phyloP scores from a whole-genome alignment of 441 rosid genomes.

The Flueggea neowawraea region DNA sequence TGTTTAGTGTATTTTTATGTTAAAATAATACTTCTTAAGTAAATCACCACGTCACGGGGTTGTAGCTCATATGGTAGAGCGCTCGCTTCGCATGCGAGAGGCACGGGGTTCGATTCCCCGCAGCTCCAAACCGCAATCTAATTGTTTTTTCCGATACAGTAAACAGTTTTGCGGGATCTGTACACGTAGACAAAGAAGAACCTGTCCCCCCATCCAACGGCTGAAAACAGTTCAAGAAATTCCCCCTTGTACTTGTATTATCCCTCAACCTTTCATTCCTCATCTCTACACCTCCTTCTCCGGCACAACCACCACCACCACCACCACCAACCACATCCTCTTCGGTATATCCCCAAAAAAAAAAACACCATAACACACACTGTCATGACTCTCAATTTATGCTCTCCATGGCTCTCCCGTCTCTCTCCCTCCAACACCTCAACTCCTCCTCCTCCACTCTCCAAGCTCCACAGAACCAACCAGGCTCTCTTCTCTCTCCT shows the following conservation, averaged over 20 bases:
- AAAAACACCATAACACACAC: background rate
- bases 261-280: conserved; percentile 14
- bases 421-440: conserved; percentile 7
- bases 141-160: no score
- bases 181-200: no score
- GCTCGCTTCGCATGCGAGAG: conserved; percentile 64
- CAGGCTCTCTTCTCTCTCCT: background rate
- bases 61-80: conserved; percentile 82
- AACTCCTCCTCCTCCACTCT: conserved; percentile 25
- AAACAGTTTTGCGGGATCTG: no score
- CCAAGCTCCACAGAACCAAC: conserved; percentile 28
- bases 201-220: no score
- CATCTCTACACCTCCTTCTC: conserved; percentile 6
- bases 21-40: no score
- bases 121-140: no score
- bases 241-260: no score
- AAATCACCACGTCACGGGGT: no score
- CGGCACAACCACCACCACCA: no score
- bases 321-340: no score
- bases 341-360: background rate
- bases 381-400: conserved; percentile 42
- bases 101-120: conserved; percentile 86
- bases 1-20: no score
- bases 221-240: no score
- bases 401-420: conserved; percentile 36